Conservation (phyloP, 371 early-diverging fungal species). For the Mortierella sp. region DNA sequence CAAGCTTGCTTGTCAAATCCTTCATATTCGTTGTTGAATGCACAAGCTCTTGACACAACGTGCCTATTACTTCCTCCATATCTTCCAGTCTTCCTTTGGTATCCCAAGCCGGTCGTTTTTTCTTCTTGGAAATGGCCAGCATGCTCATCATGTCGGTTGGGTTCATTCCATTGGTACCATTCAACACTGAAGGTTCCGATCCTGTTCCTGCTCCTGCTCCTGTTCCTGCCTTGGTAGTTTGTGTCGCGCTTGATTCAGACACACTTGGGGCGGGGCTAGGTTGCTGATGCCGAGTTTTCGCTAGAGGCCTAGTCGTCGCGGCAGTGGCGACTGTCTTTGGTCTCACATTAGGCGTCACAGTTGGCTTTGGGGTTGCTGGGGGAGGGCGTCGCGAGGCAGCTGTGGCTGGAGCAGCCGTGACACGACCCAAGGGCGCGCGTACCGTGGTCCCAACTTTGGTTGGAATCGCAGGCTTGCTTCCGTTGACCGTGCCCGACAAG, state of each 20-base stretch:
- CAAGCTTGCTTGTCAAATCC: slow-evolving; percentile 38
- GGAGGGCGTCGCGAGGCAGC: neutral
- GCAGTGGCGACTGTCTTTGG: neutral
- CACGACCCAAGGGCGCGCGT: slow-evolving; percentile 16
- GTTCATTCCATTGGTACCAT: neutral
- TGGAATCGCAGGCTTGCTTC: neutral
- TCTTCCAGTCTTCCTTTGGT: slow-evolving; percentile 70
- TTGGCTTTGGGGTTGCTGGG: slow-evolving; percentile 7
- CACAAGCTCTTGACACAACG: slow-evolving; percentile 44
- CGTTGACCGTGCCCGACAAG: neutral
- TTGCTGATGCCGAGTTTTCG: slow-evolving; percentile 12
- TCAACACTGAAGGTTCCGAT: too few relatives aligned
- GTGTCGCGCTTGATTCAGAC: neutral
- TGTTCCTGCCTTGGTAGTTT: neutral
- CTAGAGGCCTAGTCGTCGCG: neutral
- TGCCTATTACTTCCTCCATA: slow-evolving; percentile 58
- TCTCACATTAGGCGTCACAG: slow-evolving; percentile 7
- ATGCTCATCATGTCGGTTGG: slow-evolving; percentile 13
- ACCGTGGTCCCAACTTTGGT: neutral
- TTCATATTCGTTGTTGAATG: slow-evolving; percentile 45
- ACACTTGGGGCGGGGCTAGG: slow-evolving; percentile 20
- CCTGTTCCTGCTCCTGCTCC: neutral
- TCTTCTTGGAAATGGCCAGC: slow-evolving; percentile 41
- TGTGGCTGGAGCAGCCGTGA: neutral
- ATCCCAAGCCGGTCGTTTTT: slow-evolving; percentile 71